These are phyloP conservation scores for Chenopodium formosanum DNA, from an alignment of 148 eudicot genomes.

Conservation along the genomic window DNA sequence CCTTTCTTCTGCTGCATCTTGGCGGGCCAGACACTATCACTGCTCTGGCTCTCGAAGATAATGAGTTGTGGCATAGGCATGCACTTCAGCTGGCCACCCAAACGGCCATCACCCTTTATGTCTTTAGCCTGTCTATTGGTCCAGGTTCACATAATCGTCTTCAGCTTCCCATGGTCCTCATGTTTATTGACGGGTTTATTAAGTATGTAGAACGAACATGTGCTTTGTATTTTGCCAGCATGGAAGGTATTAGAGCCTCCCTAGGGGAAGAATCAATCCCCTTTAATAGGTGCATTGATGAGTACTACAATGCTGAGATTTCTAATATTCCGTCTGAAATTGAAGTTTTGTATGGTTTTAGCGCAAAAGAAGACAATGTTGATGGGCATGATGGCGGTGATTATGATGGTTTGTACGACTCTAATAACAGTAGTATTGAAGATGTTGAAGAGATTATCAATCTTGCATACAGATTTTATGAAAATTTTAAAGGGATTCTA, in stretches of 20 bases:
- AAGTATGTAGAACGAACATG: neutral
- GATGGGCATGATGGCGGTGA: too few relatives aligned
- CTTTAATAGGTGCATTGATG: neutral
- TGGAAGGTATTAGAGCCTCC: neutral
- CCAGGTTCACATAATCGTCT: neutral
- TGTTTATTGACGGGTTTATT: neutral
- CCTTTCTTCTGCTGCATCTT: slow-evolving; percentile 12
- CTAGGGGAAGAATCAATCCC: neutral
- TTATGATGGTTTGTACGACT: too few relatives aligned
- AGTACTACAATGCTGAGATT: neutral
- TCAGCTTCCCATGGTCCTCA: neutral
- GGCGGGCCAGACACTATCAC: slow-evolving; percentile 19
- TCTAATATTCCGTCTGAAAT: neutral
- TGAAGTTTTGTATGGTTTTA: too few relatives aligned
- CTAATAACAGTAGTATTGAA: too few relatives aligned
- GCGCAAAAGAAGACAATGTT: too few relatives aligned
- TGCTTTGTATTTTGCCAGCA: neutral
- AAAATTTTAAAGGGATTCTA: neutral
- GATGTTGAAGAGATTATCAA: too few relatives aligned
- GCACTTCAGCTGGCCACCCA: neutral
- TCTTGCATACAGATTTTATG: neutral
- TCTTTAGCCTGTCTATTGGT: neutral
- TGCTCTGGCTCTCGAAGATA: slow-evolving; percentile 1
- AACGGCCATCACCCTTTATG: neutral
- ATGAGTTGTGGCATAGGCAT: neutral